Base-by-base conservation (phyloP, 2,329 filamentous ascomycete species). In the Arthrobotrys pseudoclavata region DNA sequence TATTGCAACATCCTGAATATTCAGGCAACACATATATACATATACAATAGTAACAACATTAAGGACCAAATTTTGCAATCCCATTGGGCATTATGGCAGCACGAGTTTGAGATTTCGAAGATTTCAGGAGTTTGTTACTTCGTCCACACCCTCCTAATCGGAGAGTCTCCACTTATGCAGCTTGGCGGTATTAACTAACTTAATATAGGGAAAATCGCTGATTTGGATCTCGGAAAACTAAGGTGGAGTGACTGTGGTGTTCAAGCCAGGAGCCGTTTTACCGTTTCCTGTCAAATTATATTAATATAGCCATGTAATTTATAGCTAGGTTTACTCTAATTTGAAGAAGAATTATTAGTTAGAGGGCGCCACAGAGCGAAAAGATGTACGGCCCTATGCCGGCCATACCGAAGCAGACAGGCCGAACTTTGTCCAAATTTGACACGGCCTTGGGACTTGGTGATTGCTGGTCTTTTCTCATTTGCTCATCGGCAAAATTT, bases 191-290 rank as follows among this genome's bases (percentile, higher is more conserved):
- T 76, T 62, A 66, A 29, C 62, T 70, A 60, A 48, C 67, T 66
- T 45, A 34, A 29, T 52, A 40, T 47, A 20, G 57, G 15, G 26
- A 66, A 60, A 66, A 52, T 45, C 18, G 64, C 62, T 57, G 63
- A 47, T 75, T 69, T 55, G 55, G 62, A 42, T 52, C 66, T 76
- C 72, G 72, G 72, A 70, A 70, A 70, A 67, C 29, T 31, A 42
- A 70, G 42, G 72, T 70, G 72, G 72, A 76, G 72, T 76, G 72
- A 76, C 60, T 4, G 53, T 76, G 66, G 55, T 70, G 52, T 29
- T 60, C 69, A 45, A 42, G 37, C 37, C 42, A 67, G 64, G 53
- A 47, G 40, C 31, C 22, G 31, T 70, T 70, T 76, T 76, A 61
- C 61, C 61, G 60, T 70, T 76, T 70, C 37, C 37, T 76, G 67